Percentiles rank a stretch among this genome's conserved stretches.
Evolutionary conservation across 2,329 filamentous ascomycete species (phyloP).

Genomic region (Cladorrhinum sp.): DNA sequence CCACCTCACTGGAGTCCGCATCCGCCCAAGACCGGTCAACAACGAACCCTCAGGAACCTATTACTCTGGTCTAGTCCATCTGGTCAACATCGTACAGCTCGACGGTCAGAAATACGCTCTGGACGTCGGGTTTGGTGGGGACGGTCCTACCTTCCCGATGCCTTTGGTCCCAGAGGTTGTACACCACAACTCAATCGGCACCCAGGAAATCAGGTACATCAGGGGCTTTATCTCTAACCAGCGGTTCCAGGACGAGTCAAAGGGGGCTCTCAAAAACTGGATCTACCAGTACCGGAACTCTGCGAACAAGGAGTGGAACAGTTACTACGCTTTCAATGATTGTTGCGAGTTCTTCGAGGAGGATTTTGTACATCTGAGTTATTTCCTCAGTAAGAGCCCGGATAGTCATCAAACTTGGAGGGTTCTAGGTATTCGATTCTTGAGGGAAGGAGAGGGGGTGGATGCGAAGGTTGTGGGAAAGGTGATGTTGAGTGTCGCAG

Average conservation of each 20-base stretch:
- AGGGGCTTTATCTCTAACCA: constrained; percentile 14
- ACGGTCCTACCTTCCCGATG: constrained; percentile 50
- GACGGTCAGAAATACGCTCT: constrained; percentile 48
- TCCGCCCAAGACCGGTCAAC: constrained; percentile 34
- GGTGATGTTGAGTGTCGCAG: constrained; percentile 48
- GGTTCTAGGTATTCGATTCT: constrained; percentile 53
- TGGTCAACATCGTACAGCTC: constrained; percentile 55
- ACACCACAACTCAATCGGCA: constrained; percentile 47
- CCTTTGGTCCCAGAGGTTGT: constrained; percentile 45
- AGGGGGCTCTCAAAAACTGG: constrained; percentile 51
- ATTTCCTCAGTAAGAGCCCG: constrained; percentile 46
- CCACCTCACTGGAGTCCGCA: constrained; percentile 50
- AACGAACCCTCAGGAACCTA: constrained; percentile 38
- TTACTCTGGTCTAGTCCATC: constrained; percentile 31
- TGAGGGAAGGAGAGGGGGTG: constrained; percentile 38
- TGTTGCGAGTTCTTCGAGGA: constrained; percentile 59
- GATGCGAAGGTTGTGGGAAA: constrained; percentile 45
- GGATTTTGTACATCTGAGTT: constrained; percentile 63
- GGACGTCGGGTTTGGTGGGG: constrained; percentile 64
- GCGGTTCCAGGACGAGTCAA: constrained; percentile 29
- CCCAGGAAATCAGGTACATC: constrained; percentile 37
- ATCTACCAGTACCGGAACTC: constrained; percentile 59
- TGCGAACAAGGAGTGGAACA: constrained; percentile 50
- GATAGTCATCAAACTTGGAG: constrained; percentile 51
- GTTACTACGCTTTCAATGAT: constrained; percentile 60